phyloP scores from a whole-genome alignment of 306 rosid genomes.

The Sechiopsis laciniata region DNA sequence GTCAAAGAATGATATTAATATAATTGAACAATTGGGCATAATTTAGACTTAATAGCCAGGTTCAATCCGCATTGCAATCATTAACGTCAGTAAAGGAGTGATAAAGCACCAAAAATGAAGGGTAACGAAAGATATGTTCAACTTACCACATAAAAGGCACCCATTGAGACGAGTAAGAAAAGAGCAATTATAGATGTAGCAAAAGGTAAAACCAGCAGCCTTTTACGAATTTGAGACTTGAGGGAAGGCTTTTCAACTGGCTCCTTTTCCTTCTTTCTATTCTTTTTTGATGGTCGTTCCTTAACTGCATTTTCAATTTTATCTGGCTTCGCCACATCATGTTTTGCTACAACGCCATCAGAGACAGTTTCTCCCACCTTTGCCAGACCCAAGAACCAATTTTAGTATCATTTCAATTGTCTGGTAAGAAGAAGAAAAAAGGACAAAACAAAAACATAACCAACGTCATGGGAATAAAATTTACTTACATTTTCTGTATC shows the following conservation, averaged over 20 bases:
- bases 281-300: conserved; percentile 77
- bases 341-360: conserved; percentile 36
- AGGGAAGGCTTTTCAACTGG: conserved; percentile 62
- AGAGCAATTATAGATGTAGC: conserved; percentile 75
- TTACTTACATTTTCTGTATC: conserved; percentile 41
- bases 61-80: background rate
- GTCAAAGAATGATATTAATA: background rate
- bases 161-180: conserved; percentile 71
- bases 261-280: conserved; percentile 79
- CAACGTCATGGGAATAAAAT: conserved; percentile 23
- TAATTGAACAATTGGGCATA: background rate
- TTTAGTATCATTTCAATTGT: conserved; percentile 18
- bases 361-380: conserved; percentile 62
- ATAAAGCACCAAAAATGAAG: background rate
- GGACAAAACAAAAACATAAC: background rate
- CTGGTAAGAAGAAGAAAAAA: conserved; percentile 10
- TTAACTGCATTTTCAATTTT: conserved; percentile 56
- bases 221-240: conserved; percentile 57
- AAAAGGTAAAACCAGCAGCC: conserved; percentile 88
- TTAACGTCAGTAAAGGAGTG: background rate
- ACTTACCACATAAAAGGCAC: conserved; percentile 98
- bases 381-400: conserved; percentile 26
- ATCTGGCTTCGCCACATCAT: conserved; percentile 52
- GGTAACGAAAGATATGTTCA: conserved; percentile 18
- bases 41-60: background rate